Evolutionary conservation across 1,284 basidiomycete genomes (phyloP).

Genomic region (Sporisorium scitamineum): DNA sequence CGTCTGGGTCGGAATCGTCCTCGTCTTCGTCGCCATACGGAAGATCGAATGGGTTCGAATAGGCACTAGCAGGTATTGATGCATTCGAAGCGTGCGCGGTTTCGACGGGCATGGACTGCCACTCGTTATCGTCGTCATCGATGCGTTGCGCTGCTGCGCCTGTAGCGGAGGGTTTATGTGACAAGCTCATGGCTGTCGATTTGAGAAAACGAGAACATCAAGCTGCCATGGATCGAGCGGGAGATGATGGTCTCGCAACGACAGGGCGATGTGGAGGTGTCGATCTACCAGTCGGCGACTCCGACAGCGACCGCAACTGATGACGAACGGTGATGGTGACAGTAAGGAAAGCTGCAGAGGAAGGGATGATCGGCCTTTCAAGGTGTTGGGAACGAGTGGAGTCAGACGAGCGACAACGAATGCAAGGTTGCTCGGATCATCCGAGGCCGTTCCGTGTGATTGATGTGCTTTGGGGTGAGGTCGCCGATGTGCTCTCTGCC

Average conservation of each 20-base stretch:
- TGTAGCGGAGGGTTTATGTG: slow-evolving; percentile 4
- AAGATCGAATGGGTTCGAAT: slow-evolving; percentile 40
- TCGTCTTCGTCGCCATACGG: slow-evolving; percentile 47
- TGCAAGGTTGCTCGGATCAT: background rate
- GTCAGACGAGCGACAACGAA: background rate
- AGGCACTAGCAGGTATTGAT: slow-evolving; percentile 23
- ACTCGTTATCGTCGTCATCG: slow-evolving; percentile 58
- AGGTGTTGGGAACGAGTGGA: background rate
- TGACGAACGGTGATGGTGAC: background rate
- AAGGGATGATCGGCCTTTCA: background rate
- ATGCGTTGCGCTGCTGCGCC: background rate
- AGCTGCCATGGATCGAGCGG: slow-evolving; percentile 6
- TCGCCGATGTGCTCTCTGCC: background rate
- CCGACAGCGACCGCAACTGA: background rate
- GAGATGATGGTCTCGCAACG: background rate
- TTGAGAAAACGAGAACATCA: slow-evolving; percentile 1
- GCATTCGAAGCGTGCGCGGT: background rate
- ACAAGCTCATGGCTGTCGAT: slow-evolving; percentile 38
- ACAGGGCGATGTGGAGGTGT: slow-evolving; percentile 6
- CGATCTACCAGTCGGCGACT: background rate
- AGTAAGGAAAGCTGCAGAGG: background rate
- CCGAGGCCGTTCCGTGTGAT: background rate
- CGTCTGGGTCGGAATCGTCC: slow-evolving; percentile 49
- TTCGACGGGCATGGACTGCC: slow-evolving; percentile 60
- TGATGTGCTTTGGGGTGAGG: too few species aligned